phyloP scores from a whole-genome alignment of 768 basidiomycete genomes.

The Boletus rufocinnamomeus region DNA sequence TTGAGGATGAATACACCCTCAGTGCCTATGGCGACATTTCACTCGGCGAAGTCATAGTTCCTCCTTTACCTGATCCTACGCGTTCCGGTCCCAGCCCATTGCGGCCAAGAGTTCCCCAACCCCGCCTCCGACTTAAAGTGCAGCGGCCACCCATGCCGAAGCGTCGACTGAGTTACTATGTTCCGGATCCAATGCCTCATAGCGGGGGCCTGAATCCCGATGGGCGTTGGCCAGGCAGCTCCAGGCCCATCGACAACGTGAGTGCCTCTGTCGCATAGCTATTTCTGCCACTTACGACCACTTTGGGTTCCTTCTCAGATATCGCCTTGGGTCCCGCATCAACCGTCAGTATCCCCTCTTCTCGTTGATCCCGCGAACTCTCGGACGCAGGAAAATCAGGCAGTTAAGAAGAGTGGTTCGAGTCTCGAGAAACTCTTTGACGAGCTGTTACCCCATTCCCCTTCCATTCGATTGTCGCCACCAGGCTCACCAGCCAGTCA shows the following conservation, averaged over 20 bases:
- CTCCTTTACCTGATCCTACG: constrained; percentile 26
- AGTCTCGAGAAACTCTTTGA: constrained; percentile 21
- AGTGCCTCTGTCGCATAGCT: not conserved
- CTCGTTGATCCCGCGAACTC: not conserved
- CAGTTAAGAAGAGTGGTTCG: not conserved
- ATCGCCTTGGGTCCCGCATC: constrained; percentile 17
- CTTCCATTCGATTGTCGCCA: constrained; percentile 24
- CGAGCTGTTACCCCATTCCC: constrained; percentile 14
- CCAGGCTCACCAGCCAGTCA: constrained; percentile 15
- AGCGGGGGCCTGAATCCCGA: constrained; percentile 2
- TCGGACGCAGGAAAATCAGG: not conserved
- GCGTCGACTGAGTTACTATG: constrained; percentile 18
- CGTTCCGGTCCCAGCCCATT: not conserved
- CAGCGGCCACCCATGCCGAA: constrained; percentile 32
- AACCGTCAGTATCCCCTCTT: constrained; percentile 15
- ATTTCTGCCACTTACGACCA: not conserved
- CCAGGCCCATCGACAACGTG: constrained; percentile 15
- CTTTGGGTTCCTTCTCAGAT: not conserved
- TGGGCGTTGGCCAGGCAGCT: constrained; percentile 18
- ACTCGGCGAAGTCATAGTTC: constrained; percentile 38
- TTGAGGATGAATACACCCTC: constrained; percentile 43
- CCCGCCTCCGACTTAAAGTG: constrained; percentile 29
- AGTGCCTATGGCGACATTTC: constrained; percentile 50
- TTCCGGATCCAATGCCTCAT: constrained; percentile 9
- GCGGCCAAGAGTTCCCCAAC: constrained; percentile 10